Base-by-base conservation (phyloP, 495 filamentous ascomycete genomes). In the Hyaloscypha hepaticicola region DNA sequence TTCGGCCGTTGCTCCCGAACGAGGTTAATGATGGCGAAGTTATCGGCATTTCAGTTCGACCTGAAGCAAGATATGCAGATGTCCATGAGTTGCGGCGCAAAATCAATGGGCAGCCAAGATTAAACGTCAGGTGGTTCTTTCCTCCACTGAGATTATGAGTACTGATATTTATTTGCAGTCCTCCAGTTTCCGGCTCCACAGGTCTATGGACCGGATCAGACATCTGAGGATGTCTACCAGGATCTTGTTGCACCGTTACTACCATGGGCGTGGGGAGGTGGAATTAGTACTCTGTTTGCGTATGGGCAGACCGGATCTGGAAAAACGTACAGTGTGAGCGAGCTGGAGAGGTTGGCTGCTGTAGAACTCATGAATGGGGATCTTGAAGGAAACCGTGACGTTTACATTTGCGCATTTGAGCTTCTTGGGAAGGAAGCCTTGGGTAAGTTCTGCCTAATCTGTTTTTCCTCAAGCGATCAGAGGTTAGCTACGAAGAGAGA, bases 271-370 rank as follows among this genome's bases (percentile, higher is more conserved):
- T 77, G 72, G 74, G 62, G 64, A n/a, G 74, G 76, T 0, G 68
- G 70, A 34, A 65, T 74, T 25, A 66, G 75, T 7, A 77, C 73
- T 0, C 61, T 77, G 1, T 75, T 78, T 45, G 73, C 75, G 24
- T 76, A 78, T 59, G 74, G 74, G 3, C 74, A 77, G 62, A 69
- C 66, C 1, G 66, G 66, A 22, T 65, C 66, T 16, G 66, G 66
- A 12, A 69, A 69, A 29, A 76, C 74, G 1, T 76, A 71, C 55
- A 74, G 72, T 7, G 68, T 77, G 11, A 62, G 22, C 24, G n/a
- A 33, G 19, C 25, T 69, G 2, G 60, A 57, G 22, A n/a, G 58
- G 41, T 64, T 73, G 5, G 66, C 75, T 24, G 72, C 71, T 21
- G 53, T 60, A 28, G 45, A 69, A 25, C 60, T 77, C 28, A 70